Conservation (phyloP, 345 rosid genomes). For the Salix dunnii region DNA sequence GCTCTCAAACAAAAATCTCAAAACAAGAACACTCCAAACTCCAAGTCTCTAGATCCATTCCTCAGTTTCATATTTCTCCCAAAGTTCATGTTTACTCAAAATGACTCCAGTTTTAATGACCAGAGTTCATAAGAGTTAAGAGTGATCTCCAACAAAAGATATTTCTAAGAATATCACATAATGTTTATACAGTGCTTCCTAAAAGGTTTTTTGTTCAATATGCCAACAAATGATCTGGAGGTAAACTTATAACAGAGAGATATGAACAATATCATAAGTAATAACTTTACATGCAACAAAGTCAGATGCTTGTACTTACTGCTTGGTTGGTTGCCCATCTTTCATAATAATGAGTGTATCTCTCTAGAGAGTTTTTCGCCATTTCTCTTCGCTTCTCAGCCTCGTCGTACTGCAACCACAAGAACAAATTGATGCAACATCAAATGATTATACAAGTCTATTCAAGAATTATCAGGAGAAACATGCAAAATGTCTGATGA, state of each 20-base stretch:
- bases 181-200: not conserved
- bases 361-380: conserved; percentile 84
- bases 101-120: not conserved
- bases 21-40: not conserved
- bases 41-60: not conserved
- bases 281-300: not conserved
- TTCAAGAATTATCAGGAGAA: not conserved
- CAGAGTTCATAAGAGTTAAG: not conserved
- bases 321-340: conserved; percentile 88
- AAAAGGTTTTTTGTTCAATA: not conserved
- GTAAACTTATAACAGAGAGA: not conserved
- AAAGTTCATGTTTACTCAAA: not conserved
- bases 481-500: not conserved
- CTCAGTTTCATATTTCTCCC: not conserved
- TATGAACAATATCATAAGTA: not conserved
- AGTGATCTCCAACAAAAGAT: not conserved
- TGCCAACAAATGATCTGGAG: not conserved
- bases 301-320: conserved; percentile 35
- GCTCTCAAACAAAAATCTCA: not conserved
- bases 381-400: conserved; percentile 80
- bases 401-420: conserved; percentile 57
- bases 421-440: conserved; percentile 1
- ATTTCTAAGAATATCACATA: not conserved
- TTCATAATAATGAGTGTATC: conserved; percentile 87
- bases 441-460: not conserved